Base-by-base conservation (phyloP, 2,329 filamentous ascomycete genomes). In the Emergomyces orientalis region DNA sequence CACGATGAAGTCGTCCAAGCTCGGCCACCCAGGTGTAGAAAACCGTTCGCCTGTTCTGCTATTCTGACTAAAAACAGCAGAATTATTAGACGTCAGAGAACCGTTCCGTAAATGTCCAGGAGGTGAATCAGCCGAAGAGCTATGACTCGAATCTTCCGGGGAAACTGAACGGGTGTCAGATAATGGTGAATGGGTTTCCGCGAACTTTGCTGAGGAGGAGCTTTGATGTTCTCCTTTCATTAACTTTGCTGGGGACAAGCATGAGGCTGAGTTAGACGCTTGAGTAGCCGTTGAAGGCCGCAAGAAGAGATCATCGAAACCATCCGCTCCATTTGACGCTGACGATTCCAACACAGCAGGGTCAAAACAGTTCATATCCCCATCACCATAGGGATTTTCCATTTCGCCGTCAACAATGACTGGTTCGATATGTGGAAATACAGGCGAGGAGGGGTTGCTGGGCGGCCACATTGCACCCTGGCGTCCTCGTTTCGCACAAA, bases 101-200 rank as follows among this genome's bases (percentile, higher is more conserved):
- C 72, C 66, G 61, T 78, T 74, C 59, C 77, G 75, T 17, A 72
- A 63, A 65, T 77, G 77, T 62, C 76, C 74, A 22, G 71, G 69
- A 8, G 75, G 74, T 2, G 77, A 79, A 63, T 76, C 77, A 4
- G 76, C 73, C 2, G 75, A 77, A 5, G 77, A 79, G 59, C 74
- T 76, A 59, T 71, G 74, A 63, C 75, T 79, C 5, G 76, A 78
- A 49, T 74, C 73, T 62, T 76, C 77, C 2, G 73, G 73, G 5
- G 78, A 80, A 60, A 78, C 77, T n/a, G 75, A 75, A n/a, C 75
- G 74, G 3, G 76, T 76, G 62, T 78, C 71, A 22, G 76, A 69
- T 32, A 73, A 63, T 64, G 74, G 66, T 19, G 72, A 66, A 61
- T 74, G 67, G 22, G 71, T 70, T 61, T 72, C 58, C 4, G 55